Evolutionary conservation across 179 eudicot genomes (phyloP), one percentile per base, ranked within the genome.

Genomic region (Beta macrorhiza): DNA sequence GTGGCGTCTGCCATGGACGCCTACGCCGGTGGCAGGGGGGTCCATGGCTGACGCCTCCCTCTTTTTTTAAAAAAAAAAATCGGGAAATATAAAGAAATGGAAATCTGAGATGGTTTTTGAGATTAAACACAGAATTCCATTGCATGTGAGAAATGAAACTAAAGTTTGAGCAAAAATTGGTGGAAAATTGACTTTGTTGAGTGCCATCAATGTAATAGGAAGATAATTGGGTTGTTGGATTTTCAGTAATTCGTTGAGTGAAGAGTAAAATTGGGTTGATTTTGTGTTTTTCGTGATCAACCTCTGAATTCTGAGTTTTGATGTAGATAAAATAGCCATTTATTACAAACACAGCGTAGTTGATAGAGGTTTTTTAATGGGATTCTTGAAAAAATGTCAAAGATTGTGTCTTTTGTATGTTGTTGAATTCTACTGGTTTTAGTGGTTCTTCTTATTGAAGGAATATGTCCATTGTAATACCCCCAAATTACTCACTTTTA

Each of bases 81-180:
- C 42, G 42, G 42, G 3, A 37, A 37, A 37, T 37, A 37, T 37
- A 37, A 37, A 37, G 42, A 37, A 37, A 37, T 37, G 42, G 42
- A 37, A 1, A 37, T 37, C 42, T 37, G 42, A 37, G 42, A 1
- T 37, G 42, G 25, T 70, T 49, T 68, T 25, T 52, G 82, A 81
- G 25, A 87, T 82, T 53, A 85, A 83, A 17, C 86, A 85, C 25
- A 85, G 85, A 25, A 87, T 72, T 7, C 86, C 89, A 74, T 75
- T 74, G 57, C 74, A 80, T 8, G 86, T 22, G 20, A 83, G 76
- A 61, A 67, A 63, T 0, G 85, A 78, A 47, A 72, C 47, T 51
- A 81, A 67, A 4, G 62, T 52, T 22, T 84, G 74, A 1, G 63
- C 65, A 42, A 82, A 25, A 85, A 82, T 75, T 71, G 47, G 63